A percentile compares a stretch with the other conserved stretches of the same genome.
Conservation (phyloP, 768 basidiomycete species). For the Leucocoprinus sp. region DNA sequence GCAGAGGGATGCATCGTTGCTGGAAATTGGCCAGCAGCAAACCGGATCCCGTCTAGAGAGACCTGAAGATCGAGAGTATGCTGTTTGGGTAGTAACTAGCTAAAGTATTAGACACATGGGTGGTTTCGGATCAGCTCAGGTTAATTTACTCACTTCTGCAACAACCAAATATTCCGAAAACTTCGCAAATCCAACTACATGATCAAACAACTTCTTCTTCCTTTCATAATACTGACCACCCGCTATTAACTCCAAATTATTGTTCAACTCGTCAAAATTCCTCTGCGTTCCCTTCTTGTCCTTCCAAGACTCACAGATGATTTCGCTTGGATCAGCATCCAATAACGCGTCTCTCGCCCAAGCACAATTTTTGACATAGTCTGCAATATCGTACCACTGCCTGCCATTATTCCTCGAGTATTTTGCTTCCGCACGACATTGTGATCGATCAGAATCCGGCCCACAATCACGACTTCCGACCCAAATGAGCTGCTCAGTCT, state of each 20-base stretch:
- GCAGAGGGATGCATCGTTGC: slow-evolving; percentile 84
- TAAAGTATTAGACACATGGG: slow-evolving; percentile 1
- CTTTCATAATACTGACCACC: slow-evolving; percentile 67
- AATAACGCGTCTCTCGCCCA: slow-evolving; percentile 83
- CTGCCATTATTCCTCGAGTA: slow-evolving; percentile 76
- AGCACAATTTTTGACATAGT: slow-evolving; percentile 84
- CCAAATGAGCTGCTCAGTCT: slow-evolving; percentile 84
- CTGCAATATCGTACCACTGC: slow-evolving; percentile 67
- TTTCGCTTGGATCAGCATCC: slow-evolving; percentile 76
- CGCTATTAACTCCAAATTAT: slow-evolving; percentile 71
- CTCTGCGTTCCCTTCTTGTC: slow-evolving; percentile 78
- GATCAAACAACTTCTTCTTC: slow-evolving; percentile 73
- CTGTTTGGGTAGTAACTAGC: slow-evolving; percentile 42
- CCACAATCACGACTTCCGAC: slow-evolving; percentile 67
- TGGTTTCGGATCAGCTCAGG: too few relatives aligned
- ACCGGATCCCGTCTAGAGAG: slow-evolving; percentile 82
- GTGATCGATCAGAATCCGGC: slow-evolving; percentile 21
- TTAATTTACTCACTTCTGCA: slow-evolving; percentile 55
- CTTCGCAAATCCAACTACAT: slow-evolving; percentile 91
- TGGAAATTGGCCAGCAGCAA: slow-evolving; percentile 85
- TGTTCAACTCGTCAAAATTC: slow-evolving; percentile 36
- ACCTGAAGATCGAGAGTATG: slow-evolving; percentile 78
- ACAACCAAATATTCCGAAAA: slow-evolving; percentile 96
- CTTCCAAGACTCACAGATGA: slow-evolving; percentile 84
- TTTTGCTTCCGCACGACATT: slow-evolving; percentile 68